Evolutionary conservation across 2,329 filamentous ascomycete species (phyloP).

Genomic region (Fusarium sp.): DNA sequence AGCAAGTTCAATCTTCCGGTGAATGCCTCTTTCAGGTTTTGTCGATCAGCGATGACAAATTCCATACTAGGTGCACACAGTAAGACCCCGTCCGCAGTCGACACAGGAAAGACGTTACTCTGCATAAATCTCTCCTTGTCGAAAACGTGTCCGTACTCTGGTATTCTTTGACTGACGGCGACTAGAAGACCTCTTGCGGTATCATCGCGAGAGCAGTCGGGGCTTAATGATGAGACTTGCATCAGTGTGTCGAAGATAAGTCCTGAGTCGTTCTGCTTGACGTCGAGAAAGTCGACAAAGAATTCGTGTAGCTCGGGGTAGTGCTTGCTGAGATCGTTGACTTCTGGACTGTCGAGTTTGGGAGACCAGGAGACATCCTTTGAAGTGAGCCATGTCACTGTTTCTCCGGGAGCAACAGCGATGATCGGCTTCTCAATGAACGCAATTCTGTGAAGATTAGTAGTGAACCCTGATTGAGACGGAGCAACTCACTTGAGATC

Average conservation of each 20-base stretch:
- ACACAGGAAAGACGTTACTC: conserved; percentile 35
- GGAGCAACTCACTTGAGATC: conserved; percentile 30
- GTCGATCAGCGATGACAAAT: conserved; percentile 37
- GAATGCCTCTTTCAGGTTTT: conserved; percentile 34
- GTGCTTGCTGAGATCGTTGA: conserved; percentile 36
- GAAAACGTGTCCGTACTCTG: conserved; percentile 32
- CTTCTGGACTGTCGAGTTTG: conserved; percentile 29
- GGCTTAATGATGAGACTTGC: conserved; percentile 23
- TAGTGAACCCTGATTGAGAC: rapidly evolving
- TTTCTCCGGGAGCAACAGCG: conserved; percentile 28
- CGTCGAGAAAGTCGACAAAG: conserved; percentile 35
- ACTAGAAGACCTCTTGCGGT: conserved; percentile 31
- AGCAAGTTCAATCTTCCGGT: conserved; percentile 30
- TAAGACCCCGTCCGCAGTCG: conserved; percentile 18
- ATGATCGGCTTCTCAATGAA: conserved; percentile 25
- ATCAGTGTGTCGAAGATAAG: conserved; percentile 35
- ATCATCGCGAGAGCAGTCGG: conserved; percentile 26
- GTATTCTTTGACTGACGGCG: conserved; percentile 30
- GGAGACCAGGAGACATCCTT: conserved; percentile 38
- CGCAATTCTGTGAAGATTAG: conserved; percentile 7
- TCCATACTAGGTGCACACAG: conserved; percentile 36
- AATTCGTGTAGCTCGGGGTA: conserved; percentile 38
- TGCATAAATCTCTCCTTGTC: conserved; percentile 28
- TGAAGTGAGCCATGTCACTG: conserved; percentile 28
- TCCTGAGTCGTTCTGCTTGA: conserved; percentile 33